A percentile compares a stretch with the other conserved stretches of the same genome.
These are phyloP conservation scores for Aspergillus sclerotialis DNA, from an alignment of 2,329 filamentous ascomycete species.

Conservation along the genomic window DNA sequence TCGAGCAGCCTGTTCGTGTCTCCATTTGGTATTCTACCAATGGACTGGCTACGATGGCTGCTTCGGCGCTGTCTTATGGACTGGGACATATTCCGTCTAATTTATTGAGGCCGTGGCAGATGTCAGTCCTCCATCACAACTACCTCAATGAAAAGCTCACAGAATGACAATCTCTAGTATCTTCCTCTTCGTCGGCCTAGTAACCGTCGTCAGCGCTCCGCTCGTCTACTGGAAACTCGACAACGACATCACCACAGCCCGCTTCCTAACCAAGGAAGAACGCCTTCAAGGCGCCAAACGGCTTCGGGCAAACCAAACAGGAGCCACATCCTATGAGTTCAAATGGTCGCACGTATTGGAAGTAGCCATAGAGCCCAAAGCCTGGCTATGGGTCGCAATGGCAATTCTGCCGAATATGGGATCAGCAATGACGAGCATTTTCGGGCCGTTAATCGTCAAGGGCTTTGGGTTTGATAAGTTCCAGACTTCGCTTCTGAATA, in stretches of 20 bases:
- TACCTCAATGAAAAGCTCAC: constrained; percentile 1
- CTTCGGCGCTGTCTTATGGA: constrained; percentile 50
- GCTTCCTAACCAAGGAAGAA: constrained; percentile 42
- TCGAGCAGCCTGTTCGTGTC: constrained; percentile 57
- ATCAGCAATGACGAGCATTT: constrained; percentile 56
- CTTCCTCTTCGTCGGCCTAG: constrained; percentile 55
- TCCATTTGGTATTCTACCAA: constrained; percentile 63
- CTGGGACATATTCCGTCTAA: constrained; percentile 47
- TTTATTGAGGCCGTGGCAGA: constrained; percentile 44
- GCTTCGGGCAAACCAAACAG: constrained; percentile 45
- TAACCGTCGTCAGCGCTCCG: constrained; percentile 54
- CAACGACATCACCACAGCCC: constrained; percentile 47
- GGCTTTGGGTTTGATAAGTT: constrained; percentile 56
- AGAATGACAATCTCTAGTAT: constrained; percentile 36
- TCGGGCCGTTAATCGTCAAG: constrained; percentile 56
- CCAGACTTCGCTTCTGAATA: constrained; percentile 55
- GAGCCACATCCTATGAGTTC: constrained; percentile 40
- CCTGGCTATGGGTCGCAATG: constrained; percentile 55
- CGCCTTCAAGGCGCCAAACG: constrained; percentile 42
- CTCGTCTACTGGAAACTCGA: constrained; percentile 56
- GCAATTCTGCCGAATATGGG: constrained; percentile 58
- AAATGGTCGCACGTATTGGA: constrained; percentile 40
- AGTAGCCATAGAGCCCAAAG: constrained; percentile 39
- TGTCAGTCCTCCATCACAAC: constrained; percentile 27
- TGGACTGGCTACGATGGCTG: constrained; percentile 51